Base-by-base conservation (phyloP, 73 alveolate genomes). In the Blepharisma japonicum region DNA sequence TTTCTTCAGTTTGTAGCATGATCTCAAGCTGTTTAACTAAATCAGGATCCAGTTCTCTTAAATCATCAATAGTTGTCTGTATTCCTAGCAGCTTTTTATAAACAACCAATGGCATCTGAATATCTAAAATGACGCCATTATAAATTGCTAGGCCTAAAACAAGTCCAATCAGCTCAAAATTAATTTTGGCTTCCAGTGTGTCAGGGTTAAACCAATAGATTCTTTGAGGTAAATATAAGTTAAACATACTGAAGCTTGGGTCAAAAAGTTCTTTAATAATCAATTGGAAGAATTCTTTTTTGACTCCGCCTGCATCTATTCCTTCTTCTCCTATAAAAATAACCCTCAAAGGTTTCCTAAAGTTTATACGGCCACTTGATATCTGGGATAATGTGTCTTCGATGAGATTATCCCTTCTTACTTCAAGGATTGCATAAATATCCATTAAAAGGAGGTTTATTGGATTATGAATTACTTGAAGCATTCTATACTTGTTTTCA, bases 251-350 rank as follows among this genome's bases (percentile, higher is more conserved):
- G 85, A 80, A 94, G 45, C 68, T 72, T 46, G 93, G 90, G 77
- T 89, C 97, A 68, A 92, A 94, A 53, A 91, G 74, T 81, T 94
- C 82, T 55, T 94, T 83, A 56, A 91, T 88, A 68, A 96, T 67
- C 50, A 96, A 80, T 84, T 93, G 81, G 86, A 95, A 96, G 86
- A 95, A 96, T 77, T 96, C 99, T 83, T 96, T 96, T 82, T 92
- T 81, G 9, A 93, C 98, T n/a, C 99, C 99, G 1, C 99, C 99
- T 79, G 94, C 99, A 82, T 96, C 99, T 3, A 95, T 93, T 8
- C 98, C 99, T 61, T 93, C 96, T 79, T 96, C 99, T 6, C 95
- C 97, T 6, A 81, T 81, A 84, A 96, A 96, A 71, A 87, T 74
- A 6, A 96, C 92, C 82, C 85, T 94, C 79, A 96, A 81, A 27